These are phyloP conservation scores for Mycena polygramma DNA, from an alignment of 768 basidiomycete species.

Conservation along the genomic window DNA sequence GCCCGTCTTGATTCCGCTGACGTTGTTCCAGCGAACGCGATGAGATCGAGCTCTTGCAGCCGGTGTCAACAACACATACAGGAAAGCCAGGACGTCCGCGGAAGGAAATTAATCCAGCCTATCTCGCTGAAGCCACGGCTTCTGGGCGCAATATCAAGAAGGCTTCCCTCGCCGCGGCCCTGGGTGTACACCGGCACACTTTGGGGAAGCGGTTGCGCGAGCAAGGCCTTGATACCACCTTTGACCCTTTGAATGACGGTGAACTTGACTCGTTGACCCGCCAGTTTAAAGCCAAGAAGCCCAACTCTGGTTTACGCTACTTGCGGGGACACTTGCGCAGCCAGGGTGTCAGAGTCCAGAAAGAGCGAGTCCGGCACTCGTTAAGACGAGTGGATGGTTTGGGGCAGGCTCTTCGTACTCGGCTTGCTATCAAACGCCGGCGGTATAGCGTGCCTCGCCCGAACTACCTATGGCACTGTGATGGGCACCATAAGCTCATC, in stretches of 20 bases:
- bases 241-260: not conserved
- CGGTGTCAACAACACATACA: not conserved
- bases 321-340: not conserved
- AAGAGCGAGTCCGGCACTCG: not conserved
- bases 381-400: not conserved
- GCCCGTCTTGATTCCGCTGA: not conserved
- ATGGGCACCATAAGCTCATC: not conserved
- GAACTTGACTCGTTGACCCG: not conserved
- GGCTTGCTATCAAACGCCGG: not conserved
- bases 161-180: not conserved
- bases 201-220: not conserved
- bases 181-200: not conserved
- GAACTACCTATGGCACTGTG: not conserved
- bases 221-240: not conserved
- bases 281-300: constrained; percentile 2
- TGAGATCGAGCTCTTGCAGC: not conserved
- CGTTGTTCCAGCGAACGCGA: not conserved
- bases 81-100: not conserved
- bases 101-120: not conserved
- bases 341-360: not conserved
- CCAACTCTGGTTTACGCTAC: not conserved
- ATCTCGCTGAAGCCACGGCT: not conserved
- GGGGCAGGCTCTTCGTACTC: not conserved
- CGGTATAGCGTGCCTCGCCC: not conserved
- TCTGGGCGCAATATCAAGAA: not conserved